Conservation (phyloP, 2,329 filamentous ascomycete genomes). For the Mollisia scopiformis region DNA sequence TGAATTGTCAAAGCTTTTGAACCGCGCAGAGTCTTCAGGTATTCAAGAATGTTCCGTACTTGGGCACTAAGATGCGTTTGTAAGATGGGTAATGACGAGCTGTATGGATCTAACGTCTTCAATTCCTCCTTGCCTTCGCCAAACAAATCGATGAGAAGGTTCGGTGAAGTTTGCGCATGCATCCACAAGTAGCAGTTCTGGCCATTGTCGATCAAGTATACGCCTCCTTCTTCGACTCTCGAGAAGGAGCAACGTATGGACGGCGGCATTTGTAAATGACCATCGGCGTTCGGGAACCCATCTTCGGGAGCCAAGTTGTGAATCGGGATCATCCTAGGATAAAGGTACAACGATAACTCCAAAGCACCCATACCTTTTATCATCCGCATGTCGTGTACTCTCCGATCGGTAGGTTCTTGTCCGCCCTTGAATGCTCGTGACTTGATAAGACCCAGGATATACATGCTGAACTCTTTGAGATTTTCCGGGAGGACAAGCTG, state of each 20-base stretch:
- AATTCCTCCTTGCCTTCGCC: conserved; percentile 74
- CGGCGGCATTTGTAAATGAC: conserved; percentile 83
- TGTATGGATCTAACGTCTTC: conserved; percentile 79
- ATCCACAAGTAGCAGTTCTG: conserved; percentile 92
- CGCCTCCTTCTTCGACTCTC: conserved; percentile 88
- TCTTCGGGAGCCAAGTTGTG: conserved; percentile 88
- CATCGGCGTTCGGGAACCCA: conserved; percentile 86
- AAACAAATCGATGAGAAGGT: conserved; percentile 88
- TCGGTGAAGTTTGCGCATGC: conserved; percentile 88
- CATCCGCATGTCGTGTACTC: conserved; percentile 90
- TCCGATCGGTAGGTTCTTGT: conserved; percentile 85
- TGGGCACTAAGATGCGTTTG: conserved; percentile 94
- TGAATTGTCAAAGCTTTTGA: conserved; percentile 89
- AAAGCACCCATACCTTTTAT: conserved; percentile 84
- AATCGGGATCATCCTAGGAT: conserved; percentile 88
- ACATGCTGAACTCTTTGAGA: conserved; percentile 96
- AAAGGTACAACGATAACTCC: conserved; percentile 90
- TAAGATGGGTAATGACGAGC: conserved; percentile 77
- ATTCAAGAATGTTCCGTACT: conserved; percentile 90
- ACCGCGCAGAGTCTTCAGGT: conserved; percentile 77
- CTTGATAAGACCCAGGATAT: conserved; percentile 87
- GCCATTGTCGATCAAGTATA: conserved; percentile 93
- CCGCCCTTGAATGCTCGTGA: conserved; percentile 92
- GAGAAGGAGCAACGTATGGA: conserved; percentile 82
- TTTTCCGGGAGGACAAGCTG: conserved; percentile 95